A percentile compares a stretch with the other conserved stretches of the same genome.
Conservation (phyloP, 208 protist genomes). For the Acanthamoeba healyi region DNA sequence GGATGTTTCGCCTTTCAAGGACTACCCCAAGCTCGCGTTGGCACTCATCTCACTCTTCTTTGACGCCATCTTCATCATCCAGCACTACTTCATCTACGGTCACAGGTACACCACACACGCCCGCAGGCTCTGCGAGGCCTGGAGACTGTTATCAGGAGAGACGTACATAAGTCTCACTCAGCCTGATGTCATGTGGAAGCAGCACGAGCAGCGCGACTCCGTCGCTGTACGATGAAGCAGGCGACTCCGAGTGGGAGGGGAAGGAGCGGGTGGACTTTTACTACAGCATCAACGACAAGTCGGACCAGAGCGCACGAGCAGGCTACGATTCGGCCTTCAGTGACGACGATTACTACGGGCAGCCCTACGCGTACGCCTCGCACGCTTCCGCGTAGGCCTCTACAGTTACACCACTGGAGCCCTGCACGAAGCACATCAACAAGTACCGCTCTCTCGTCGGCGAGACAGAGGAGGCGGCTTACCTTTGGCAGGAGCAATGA, state of each 20-base stretch:
- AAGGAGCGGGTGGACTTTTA: conserved; percentile 52
- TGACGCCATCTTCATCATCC: conserved; percentile 66
- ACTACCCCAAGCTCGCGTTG: conserved; percentile 63
- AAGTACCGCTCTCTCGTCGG: no score
- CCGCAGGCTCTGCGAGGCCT: not conserved
- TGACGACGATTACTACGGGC: not conserved
- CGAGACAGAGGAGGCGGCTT: no score
- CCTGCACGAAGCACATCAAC: no score
- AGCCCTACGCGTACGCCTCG: conserved; percentile 41
- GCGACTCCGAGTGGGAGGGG: conserved; percentile 23
- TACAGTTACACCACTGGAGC: no score
- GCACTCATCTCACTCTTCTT: conserved; percentile 54
- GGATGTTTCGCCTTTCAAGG: conserved; percentile 13
- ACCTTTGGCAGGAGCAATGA: no score
- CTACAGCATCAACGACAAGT: conserved; percentile 14
- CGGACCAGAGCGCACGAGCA: not conserved
- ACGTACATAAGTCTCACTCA: not conserved
- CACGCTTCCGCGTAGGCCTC: conserved; percentile 5
- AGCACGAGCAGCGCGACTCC: not conserved
- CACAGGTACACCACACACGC: conserved; percentile 7
- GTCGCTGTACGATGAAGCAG: conserved; percentile 20
- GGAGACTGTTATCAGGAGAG: no score
- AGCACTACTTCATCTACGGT: conserved; percentile 56
- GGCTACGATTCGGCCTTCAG: conserved; percentile 5
- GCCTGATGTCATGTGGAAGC: not conserved